Evolutionary conservation across 768 basidiomycete species (phyloP), one percentile per base, ranked within the genome.

Genomic region (Panaeolus papilionaceus): DNA sequence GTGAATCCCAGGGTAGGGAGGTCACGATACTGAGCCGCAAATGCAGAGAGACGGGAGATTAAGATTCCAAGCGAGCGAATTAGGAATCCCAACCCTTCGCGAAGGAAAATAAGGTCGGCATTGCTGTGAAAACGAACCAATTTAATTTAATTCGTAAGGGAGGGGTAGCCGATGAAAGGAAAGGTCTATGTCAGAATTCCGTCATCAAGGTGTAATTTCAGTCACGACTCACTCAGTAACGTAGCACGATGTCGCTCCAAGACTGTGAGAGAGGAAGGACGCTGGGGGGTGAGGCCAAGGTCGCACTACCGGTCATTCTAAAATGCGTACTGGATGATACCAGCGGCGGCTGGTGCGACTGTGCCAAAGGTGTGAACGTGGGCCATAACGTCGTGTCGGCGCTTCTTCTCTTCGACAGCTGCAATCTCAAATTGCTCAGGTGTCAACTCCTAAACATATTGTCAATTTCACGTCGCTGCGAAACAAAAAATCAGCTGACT

Each of bases 381-480:
- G 0, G 98, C 98, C 98, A 99, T 99, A 51, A 99, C 98, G 79
- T 99, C 98, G 81, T 99, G 98, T 12, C 98, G 86, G 28, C 98
- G 83, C 80, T 95, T 98, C 84, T 98, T 99, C 81, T 99, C 98
- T 78, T 99, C 98, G 65, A 86, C 82, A 0, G 95, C 96, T 1
- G 98, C 98, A 64, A 93, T 84, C 70, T 90, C 91, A 75, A 99
- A 97, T 81, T 99, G 98, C 61, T 91, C 88, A 11, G 88, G 91
- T 66, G 95, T 95, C 38, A 99, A 80, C 58, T 91, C 77, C 95
- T 96, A 72, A 42, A 38, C 23, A 33, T 8, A 5, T 58, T 1
- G 58, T 45, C 16, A 62, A 33, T 26, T 8, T 6, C 11, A 16
- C 20, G 20, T 18, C n/a, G 23, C 3, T 9, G 51, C 10, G 4